Base-by-base conservation (phyloP, 768 basidiomycete genomes). In the Trametes gibbosa region DNA sequence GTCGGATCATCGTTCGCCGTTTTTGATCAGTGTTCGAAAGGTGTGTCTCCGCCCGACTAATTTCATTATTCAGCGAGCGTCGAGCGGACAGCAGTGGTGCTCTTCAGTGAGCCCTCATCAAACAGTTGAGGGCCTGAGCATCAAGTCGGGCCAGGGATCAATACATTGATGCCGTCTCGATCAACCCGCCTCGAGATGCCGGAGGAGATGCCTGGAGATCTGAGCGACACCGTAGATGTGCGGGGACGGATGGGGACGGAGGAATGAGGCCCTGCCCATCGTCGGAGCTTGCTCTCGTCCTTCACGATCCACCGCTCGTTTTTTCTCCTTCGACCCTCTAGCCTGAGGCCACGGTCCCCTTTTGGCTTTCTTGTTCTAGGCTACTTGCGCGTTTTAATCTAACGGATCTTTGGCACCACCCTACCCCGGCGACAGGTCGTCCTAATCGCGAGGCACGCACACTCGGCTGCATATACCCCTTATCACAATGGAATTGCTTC, bases 361-460 rank as follows among this genome's bases (percentile, higher is more conserved):
- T 29, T 43, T 19, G 12, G 23, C 42, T 21, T 45, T 45, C 13
- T 34, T 45, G 43, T 29, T 53, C 27, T 53, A 53, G 8, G 19
- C 25, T 9, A 25, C 32, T 24, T 14, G 25, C 9, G 25, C 27
- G 27, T 8, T 53, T 35, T 45, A 53, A 45, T 53, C 25, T 29
- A n/a, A 5, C 46, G 8, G 29, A 4, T n/a, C 27, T 29, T n/a
- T 16, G 25, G 29, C 46, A n/a, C 21, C 19, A 25, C 35, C 21
- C 17, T 48, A 37, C 25, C 27, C 34, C 46, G 45, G 46, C 54
- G 54, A 56, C 54, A 56, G 54, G 54, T 56, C 54, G 54, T 47
- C 54, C 40, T 48, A 23, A 48, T 56, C 35, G 8, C 24, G 54
- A 56, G 46, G 24, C 37, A 35, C 46, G 10, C 46, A 35, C 17